Evolutionary conservation across 1,284 basidiomycete species (phyloP), one percentile per base, ranked within the genome.

Genomic region (Irpex sp.): DNA sequence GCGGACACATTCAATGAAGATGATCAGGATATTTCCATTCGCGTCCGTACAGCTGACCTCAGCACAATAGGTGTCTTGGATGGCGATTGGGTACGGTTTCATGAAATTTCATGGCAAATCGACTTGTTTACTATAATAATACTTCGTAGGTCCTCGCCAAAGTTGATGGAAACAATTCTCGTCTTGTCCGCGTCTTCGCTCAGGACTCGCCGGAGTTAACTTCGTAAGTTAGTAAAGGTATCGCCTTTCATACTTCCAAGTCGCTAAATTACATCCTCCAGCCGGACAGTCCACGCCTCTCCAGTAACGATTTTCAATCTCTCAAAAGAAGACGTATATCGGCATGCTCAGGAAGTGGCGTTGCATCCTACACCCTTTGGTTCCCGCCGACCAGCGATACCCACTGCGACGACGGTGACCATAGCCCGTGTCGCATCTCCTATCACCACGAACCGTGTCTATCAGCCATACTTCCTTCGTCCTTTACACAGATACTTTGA

Each of bases 371-470:
- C 81, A 65, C 85, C 86, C 4, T 85, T 86, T 67, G 86, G 84
- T 13, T 80, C 81, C 4, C 72, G 75, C 4, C 72, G 74, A 60
- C 89, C 90, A 7, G 76, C 83, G 2, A 77, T 96, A 31, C 94
- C 95, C 0, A 83, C 77, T 7, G 95, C 95, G 1, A 80, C 78
- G 61, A 79, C 84, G 4, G 80, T 98, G 36, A 93, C 91, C 0
- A 79, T 99, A 43, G 90, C 95, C 1, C 85, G 95, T 17, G 81
- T 99, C 3, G 90, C 94, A 0, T 94, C 94, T 0, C 88, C 94
- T 0, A 76, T 90, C 65, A 88, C 92, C 0, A 86, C 86, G 4
- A 87, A 90, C 72, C 89, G 89, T 61, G 76, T 79, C 37, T 93
- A 93, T 70, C 92, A 97, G 70, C 72, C 81, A 0, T 74, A 87